These are phyloP conservation scores for Colletotrichum sp. DNA, from an alignment of 2,329 filamentous ascomycete genomes.

Conservation along the genomic window DNA sequence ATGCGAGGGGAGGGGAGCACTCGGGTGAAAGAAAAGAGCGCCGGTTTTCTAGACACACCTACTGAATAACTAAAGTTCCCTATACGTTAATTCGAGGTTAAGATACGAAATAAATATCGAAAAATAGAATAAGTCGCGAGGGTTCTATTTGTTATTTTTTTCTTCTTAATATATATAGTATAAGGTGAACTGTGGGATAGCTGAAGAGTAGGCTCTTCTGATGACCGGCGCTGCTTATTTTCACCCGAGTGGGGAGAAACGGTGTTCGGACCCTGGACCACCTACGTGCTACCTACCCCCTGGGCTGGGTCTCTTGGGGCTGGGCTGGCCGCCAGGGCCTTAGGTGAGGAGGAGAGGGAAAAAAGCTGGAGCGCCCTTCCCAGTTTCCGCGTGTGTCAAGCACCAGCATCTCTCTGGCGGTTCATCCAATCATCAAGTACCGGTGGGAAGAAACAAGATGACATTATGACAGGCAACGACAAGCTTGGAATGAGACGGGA, in stretches of 20 bases:
- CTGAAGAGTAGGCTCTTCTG: too few species aligned
- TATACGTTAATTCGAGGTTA: too few species aligned
- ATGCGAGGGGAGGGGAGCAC: not conserved
- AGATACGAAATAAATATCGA: too few species aligned
- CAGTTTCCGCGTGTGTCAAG: slow-evolving; percentile 16
- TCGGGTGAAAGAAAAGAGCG: too few species aligned
- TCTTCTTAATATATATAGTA: too few species aligned
- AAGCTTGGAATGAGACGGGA: not conserved
- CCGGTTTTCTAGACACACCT: too few species aligned
- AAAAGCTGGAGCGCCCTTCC: slow-evolving; percentile 7
- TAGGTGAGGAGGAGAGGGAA: not conserved
- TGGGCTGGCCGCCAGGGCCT: not conserved
- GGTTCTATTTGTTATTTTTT: too few species aligned
- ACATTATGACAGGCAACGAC: not conserved
- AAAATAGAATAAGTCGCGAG: too few species aligned
- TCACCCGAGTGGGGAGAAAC: not conserved
- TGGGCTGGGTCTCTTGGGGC: not conserved
- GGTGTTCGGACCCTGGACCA: slow-evolving; percentile 9
- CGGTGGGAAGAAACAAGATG: not conserved
- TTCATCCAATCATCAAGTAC: not conserved
- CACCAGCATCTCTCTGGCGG: not conserved
- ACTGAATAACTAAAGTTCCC: too few species aligned
- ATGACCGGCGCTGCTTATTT: too few species aligned
- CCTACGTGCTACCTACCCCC: not conserved
- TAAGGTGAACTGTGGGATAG: too few species aligned